Evolutionary conservation across 2,329 filamentous ascomycete genomes (phyloP), one percentile per base, ranked within the genome.

Genomic region (Diaporthe sp.): DNA sequence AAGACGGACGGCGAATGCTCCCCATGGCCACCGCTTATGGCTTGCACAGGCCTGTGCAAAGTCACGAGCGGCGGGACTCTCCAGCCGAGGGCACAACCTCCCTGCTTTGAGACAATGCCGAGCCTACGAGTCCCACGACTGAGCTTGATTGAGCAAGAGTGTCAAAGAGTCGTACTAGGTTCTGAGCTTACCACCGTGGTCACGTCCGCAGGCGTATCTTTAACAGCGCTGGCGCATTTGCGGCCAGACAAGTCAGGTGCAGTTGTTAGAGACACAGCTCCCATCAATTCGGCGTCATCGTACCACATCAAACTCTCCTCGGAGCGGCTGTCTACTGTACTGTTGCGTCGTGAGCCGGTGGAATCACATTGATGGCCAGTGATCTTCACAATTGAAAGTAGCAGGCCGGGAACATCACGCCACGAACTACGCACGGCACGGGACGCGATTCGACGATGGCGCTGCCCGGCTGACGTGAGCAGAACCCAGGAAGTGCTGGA

Each of bases 401-500:
- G 65, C n/a, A 34, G 31, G 25, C 65, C 46, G 31, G 65, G 65
- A 25, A 28, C 15, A 55, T 55, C 46, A 70, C 49, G 46, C 65
- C 65, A 42, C 65, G 65, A 70, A 70, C 65, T 42, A n/a, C 46
- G 46, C 65, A 60, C 75, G 72, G 75, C 75, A 74, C 65, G 75
- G 75, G 65, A 65, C 71, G 75, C 72, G 70, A 68, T 73, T 65
- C 73, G 62, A 73, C 62, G 44, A 51, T 60, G 42, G 58, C 39
- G 68, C 46, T 37, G 68, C 42, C 65, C 65, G 42, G 75, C 76
- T 77, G 76, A 77, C 76, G 76, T 75, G 75, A 75, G 75, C 70
- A 68, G 31, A 31, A 49, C 25, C 22, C 68, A 60, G n/a, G 19
- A n/a, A 17, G 25, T 53, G 37, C 51, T 44, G 73, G 51, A 61